Conservation (phyloP, 2,329 filamentous ascomycete species). For the Rhinocladiella similis region DNA sequence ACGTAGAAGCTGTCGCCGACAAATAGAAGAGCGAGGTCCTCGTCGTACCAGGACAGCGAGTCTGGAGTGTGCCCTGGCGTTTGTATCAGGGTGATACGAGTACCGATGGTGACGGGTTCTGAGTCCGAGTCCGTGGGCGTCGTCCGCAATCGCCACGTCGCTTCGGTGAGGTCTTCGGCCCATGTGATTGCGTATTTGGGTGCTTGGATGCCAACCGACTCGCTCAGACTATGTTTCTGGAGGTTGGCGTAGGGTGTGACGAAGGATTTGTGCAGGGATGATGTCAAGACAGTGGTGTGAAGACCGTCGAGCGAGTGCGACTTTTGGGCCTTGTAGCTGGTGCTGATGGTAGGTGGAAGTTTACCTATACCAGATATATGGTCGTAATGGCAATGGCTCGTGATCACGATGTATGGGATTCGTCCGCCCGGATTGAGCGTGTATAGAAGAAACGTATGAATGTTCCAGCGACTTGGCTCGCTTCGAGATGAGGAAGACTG, state of each 20-base stretch:
- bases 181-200: slow-evolving; percentile 24
- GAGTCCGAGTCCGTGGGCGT: not conserved
- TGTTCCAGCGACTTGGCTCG: slow-evolving; percentile 20
- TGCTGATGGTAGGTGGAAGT: slow-evolving; percentile 5
- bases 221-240: slow-evolving; percentile 25
- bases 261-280: slow-evolving; percentile 20
- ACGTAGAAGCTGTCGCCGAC: slow-evolving; percentile 29
- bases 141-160: not conserved
- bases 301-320: not conserved
- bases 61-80: slow-evolving; percentile 30
- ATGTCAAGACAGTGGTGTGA: slow-evolving; percentile 21
- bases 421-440: slow-evolving; percentile 23
- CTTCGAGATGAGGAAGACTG: not conserved
- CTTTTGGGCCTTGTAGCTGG: no score
- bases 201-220: slow-evolving; percentile 15
- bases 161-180: slow-evolving; percentile 19
- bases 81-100: slow-evolving; percentile 19
- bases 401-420: slow-evolving; percentile 25
- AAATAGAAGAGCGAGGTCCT: slow-evolving; percentile 16
- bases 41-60: slow-evolving; percentile 29
- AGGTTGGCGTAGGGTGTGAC: slow-evolving; percentile 25
- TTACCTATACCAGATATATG: slow-evolving; percentile 37
- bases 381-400: slow-evolving; percentile 30
- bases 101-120: not conserved
- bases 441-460: slow-evolving; percentile 23